phyloP scores from a whole-genome alignment of 2,329 filamentous ascomycete species.

The Colletotrichum liriopes region DNA sequence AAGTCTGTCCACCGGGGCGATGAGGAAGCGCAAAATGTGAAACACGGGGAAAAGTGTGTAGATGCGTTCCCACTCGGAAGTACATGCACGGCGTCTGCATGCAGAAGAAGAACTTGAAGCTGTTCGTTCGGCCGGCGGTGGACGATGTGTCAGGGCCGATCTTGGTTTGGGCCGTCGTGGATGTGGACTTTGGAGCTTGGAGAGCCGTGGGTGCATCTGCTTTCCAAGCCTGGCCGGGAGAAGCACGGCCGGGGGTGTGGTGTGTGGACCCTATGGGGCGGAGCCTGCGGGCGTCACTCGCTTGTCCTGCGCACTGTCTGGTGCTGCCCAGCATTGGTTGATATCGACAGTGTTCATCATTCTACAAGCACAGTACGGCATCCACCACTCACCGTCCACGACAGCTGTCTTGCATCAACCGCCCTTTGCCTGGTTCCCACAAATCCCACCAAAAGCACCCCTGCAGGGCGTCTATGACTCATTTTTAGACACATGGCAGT shows the following conservation, averaged over 20 bases:
- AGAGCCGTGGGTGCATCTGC: not conserved
- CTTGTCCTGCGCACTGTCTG: conserved; percentile 2
- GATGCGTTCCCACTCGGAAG: not conserved
- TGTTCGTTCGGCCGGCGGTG: conserved; percentile 3
- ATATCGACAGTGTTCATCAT: rapidly evolving
- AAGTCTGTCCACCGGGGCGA: conserved; percentile 28
- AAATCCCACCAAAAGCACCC: conserved; percentile 38
- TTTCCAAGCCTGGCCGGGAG: not conserved
- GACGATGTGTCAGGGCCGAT: conserved; percentile 2
- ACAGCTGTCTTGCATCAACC: conserved; percentile 25
- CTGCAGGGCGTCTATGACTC: conserved; percentile 51
- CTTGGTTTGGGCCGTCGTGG: not conserved
- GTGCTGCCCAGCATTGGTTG: rapidly evolving
- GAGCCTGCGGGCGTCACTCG: conserved; percentile 19
- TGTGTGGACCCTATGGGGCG: conserved; percentile 12
- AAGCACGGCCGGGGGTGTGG: conserved; percentile 2
- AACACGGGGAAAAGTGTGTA: conserved; percentile 32
- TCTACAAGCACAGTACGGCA: not conserved
- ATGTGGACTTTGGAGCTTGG: not conserved
- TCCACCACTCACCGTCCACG: conserved; percentile 39
- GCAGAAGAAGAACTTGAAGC: conserved; percentile 16
- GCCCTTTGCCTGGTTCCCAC: conserved; percentile 33
- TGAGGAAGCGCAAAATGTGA: conserved; percentile 28
- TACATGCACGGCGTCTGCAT: conserved; percentile 2
- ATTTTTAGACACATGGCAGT: conserved; percentile 52